A percentile compares a stretch with the other conserved stretches of the same genome.
Evolutionary conservation across 2,329 filamentous ascomycete species (phyloP).

Genomic region (Coniella vitis): DNA sequence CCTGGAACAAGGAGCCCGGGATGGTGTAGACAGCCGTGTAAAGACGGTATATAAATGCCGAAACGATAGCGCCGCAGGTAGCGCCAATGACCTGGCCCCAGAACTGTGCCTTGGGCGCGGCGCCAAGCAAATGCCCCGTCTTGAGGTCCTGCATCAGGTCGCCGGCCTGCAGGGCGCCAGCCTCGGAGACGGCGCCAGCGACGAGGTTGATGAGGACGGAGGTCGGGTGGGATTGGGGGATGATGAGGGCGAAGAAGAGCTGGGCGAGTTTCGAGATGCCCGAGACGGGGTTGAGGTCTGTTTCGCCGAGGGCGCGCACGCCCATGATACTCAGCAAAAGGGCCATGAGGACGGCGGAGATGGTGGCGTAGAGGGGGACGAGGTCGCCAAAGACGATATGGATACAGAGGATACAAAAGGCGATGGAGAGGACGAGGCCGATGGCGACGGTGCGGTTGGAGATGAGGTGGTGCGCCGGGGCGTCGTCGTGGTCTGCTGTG

Average conservation of each 20-base stretch:
- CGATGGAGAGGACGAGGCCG: conserved; percentile 69
- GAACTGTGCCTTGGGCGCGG: conserved; percentile 90
- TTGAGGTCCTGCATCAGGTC: conserved; percentile 97
- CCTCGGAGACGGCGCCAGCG: conserved; percentile 65
- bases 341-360: conserved; percentile 77
- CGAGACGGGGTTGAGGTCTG: conserved; percentile 91
- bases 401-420: conserved; percentile 74
- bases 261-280: conserved; percentile 96
- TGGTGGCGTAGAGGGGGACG: conserved; percentile 69
- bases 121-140: conserved; percentile 86
- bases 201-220: conserved; percentile 94
- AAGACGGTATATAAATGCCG: conserved; percentile 78
- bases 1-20: conserved; percentile 83
- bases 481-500: conserved; percentile 60
- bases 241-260: conserved; percentile 86
- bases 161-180: conserved; percentile 79
- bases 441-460: conserved; percentile 62
- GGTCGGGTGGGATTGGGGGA: conserved; percentile 71
- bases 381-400: conserved; percentile 76
- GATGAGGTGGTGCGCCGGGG: conserved; percentile 76
- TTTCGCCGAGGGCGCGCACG: conserved; percentile 65
- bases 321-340: conserved; percentile 72
- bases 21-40: conserved; percentile 85
- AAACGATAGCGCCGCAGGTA: conserved; percentile 76
- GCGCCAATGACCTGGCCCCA: conserved; percentile 93